Evolutionary conservation across 352 stramenopile species (phyloP).

Genomic region (Blastocystis sp.): DNA sequence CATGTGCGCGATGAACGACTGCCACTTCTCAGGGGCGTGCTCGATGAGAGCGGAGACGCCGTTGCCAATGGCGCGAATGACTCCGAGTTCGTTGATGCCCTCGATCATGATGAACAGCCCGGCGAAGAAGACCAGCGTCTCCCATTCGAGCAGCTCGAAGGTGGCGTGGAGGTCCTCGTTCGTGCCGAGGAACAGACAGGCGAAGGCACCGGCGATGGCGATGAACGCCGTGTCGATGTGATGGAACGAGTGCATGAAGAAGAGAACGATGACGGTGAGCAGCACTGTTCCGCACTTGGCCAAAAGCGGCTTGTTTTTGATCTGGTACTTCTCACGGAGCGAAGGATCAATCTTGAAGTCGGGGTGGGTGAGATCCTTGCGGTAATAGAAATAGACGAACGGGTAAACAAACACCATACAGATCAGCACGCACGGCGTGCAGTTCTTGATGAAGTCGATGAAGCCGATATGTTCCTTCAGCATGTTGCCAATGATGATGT

Average conservation of each 20-base stretch:
- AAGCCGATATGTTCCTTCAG: constrained; percentile 75
- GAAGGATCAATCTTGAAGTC: constrained; percentile 34
- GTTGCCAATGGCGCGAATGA: constrained; percentile 73
- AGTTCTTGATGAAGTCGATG: constrained; percentile 75
- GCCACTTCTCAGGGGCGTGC: constrained; percentile 68
- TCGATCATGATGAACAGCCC: constrained; percentile 76
- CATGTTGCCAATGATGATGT: constrained; percentile 76
- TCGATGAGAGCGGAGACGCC: constrained; percentile 72
- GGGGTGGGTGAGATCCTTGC: constrained; percentile 71
- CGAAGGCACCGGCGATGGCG: constrained; percentile 74
- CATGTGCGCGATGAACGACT: constrained; percentile 59
- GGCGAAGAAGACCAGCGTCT: constrained; percentile 75
- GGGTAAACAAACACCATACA: constrained; percentile 71
- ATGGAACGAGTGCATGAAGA: constrained; percentile 76
- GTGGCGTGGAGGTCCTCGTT: constrained; percentile 75
- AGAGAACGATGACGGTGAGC: constrained; percentile 74
- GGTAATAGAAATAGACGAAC: constrained; percentile 71
- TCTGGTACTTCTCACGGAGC: constrained; percentile 70
- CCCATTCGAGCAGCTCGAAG: constrained; percentile 74
- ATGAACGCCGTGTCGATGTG: constrained; percentile 76
- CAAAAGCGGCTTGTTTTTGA: constrained; percentile 70
- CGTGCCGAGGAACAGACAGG: constrained; percentile 74
- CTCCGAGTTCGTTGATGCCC: constrained; percentile 74
- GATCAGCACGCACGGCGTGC: constrained; percentile 74
- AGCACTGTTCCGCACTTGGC: constrained; percentile 70